Evolutionary conservation across 2,329 filamentous ascomycete species (phyloP), one percentile per base, ranked within the genome.

Genomic region (Pestalotiopsis sp.): DNA sequence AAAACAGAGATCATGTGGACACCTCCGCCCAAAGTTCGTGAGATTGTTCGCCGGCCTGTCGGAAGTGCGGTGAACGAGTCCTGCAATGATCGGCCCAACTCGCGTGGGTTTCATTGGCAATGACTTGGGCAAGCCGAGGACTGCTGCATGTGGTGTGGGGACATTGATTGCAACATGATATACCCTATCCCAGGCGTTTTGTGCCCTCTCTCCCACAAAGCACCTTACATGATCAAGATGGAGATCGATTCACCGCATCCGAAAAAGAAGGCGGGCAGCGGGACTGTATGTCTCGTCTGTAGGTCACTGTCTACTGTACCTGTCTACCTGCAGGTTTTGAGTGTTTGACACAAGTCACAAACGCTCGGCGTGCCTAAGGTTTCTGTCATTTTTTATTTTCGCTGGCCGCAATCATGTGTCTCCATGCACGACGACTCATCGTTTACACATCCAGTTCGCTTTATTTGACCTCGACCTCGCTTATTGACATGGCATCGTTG

Each of bases 91-190:
- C 41, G 41, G 20, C 62, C 41, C 27, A 66, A 31, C 64, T 66
- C 64, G 41, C 64, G 41, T 58, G 64, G 45, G 45, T 57, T 31
- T 64, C 61, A 64, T 52, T 64, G 61, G 61, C 61, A 64, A 31
- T 41, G 14, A 59, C 57, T 52, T 52, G 45, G 57, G 23, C 61
- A 64, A 23, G 61, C 38, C 38, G 61, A 64, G 61, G 38, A 36
- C 27, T 49, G 39, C 38, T 45, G 41, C 61, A 64, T 64, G 39
- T 64, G 61, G 61, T 64, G 61, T 64, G 61, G 61, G 27, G 61
- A 49, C 39, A 64, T 52, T 64, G 61, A 61, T 61, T 61, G 59
- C 59, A 61, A 61, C 59, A 52, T 52, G 59, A 61, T 61, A 61
- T 61, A 61, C 59, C 59, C 31, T 6, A 36, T 38, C 59, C 59